These are phyloP conservation scores for Diplotaxis tenuifolia DNA, from an alignment of 345 rosid genomes.

Conservation along the genomic window DNA sequence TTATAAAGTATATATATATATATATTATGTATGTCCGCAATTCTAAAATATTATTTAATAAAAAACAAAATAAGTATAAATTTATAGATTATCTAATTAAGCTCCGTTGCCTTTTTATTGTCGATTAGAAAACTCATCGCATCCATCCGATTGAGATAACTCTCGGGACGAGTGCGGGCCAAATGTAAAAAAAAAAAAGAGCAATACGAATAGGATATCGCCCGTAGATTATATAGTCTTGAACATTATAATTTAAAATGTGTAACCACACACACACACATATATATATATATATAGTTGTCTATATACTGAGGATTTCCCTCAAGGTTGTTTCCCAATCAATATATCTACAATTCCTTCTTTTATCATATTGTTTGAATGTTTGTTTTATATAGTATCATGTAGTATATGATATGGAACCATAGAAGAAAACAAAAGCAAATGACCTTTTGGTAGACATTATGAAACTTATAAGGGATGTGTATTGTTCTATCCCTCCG, in stretches of 20 bases:
- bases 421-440: slow-evolving; percentile 30
- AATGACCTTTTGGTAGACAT: slow-evolving; percentile 30
- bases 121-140: background rate
- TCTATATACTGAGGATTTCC: slow-evolving; percentile 2
- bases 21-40: too few species aligned
- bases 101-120: background rate
- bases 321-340: slow-evolving; percentile 31
- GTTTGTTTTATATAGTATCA: slow-evolving; percentile 3
- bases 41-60: too few species aligned
- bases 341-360: slow-evolving; percentile 5
- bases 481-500: too few species aligned
- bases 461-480: slow-evolving; percentile 25
- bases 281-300: background rate
- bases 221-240: background rate
- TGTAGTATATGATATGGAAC: slow-evolving; percentile 3
- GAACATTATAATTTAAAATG: background rate
- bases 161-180: background rate
- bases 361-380: slow-evolving; percentile 6
- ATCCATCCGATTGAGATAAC: background rate
- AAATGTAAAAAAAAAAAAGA: background rate
- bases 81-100: background rate
- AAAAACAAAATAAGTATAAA: too few species aligned
- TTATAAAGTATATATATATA: too few species aligned
- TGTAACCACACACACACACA: too few species aligned
- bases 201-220: background rate